phyloP scores from a whole-genome alignment of 345 rosid species.

The Eucalyptus cladocalyx region DNA sequence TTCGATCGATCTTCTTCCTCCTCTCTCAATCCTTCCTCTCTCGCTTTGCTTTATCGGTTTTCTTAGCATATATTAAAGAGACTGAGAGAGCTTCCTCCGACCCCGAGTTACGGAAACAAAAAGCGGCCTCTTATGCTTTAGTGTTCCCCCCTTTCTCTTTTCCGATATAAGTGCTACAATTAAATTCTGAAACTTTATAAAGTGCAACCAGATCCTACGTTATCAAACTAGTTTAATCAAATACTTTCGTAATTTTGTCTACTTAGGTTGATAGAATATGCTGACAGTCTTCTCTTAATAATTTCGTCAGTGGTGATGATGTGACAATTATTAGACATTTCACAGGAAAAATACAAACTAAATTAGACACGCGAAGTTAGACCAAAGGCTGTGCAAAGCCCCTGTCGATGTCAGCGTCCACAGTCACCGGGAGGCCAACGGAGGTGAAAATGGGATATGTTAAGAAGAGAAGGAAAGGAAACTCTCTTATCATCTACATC shows the following conservation, averaged over 20 bases:
- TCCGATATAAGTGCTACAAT: too few species aligned
- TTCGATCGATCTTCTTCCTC: background rate
- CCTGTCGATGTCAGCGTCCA: too few species aligned
- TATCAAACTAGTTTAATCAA: too few species aligned
- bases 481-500: background rate
- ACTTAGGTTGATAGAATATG: too few species aligned
- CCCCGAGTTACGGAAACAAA: background rate
- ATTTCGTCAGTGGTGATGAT: too few species aligned
- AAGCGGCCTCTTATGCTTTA: background rate
- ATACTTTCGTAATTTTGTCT: too few species aligned
- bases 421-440: background rate
- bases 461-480: background rate
- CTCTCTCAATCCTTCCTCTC: background rate
- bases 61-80: background rate
- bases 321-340: too few species aligned
- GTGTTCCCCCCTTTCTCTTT: background rate
- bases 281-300: too few species aligned
- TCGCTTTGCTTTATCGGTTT: background rate
- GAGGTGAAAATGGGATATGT: background rate
- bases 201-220: too few species aligned
- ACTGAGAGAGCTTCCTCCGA: background rate
- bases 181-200: too few species aligned
- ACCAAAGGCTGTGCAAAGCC: background rate
- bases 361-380: background rate
- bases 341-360: too few species aligned